phyloP scores from a whole-genome alignment of 441 rosid species.

The Adansonia rubrostipa region DNA sequence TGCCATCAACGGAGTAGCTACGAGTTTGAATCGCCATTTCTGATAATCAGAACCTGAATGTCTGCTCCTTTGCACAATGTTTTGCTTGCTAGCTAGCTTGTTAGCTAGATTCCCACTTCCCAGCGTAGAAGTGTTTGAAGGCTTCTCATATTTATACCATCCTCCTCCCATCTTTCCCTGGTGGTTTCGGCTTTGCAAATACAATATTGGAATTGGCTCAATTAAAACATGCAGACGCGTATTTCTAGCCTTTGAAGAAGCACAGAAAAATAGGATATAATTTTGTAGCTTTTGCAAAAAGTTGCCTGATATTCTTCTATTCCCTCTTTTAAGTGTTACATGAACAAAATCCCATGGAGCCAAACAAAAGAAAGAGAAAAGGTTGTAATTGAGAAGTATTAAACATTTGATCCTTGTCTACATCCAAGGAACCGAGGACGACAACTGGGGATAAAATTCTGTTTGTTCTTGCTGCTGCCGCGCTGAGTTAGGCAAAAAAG shows the following conservation, averaged over 20 bases:
- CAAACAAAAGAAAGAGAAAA: background rate
- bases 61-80: background rate
- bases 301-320: background rate
- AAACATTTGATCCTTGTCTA: background rate
- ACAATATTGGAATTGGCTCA: background rate
- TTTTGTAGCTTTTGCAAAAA: background rate
- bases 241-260: background rate
- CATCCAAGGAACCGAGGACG: slow-evolving; percentile 13
- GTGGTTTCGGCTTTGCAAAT: background rate
- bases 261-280: background rate
- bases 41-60: slow-evolving; percentile 1
- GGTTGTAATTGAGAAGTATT: background rate
- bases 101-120: background rate
- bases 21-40: slow-evolving; percentile 13
- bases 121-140: background rate
- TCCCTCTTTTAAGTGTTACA: no score
- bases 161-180: background rate
- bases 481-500: background rate
- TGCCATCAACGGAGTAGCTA: slow-evolving; percentile 14
- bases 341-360: background rate
- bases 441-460: background rate
- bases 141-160: background rate
- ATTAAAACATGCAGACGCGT: slow-evolving; percentile 19
- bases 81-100: background rate
- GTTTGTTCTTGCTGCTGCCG: background rate